A percentile compares a stretch with the other conserved stretches of the same genome.
Evolutionary conservation across 2,329 filamentous ascomycete species (phyloP).

Genomic region (Diplodia intermedia): DNA sequence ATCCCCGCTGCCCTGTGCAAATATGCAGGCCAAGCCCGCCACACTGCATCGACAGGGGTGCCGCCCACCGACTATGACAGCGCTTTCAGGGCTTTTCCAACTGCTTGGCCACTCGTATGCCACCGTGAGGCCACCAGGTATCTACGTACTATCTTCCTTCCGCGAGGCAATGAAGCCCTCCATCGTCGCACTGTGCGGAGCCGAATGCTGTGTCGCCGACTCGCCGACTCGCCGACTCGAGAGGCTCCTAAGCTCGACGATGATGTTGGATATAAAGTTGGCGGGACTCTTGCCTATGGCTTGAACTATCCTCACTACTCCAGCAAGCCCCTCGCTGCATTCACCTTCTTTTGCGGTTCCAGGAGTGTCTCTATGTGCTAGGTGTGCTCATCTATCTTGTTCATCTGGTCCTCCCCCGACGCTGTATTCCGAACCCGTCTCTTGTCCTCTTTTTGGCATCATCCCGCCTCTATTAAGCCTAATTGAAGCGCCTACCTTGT

Average conservation of each 20-base stretch:
- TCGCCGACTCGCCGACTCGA: constrained; percentile 8
- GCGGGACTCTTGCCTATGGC: neutral
- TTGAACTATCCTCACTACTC: neutral
- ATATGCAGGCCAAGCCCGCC: constrained; percentile 19
- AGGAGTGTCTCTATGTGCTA: neutral
- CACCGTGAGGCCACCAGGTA: neutral
- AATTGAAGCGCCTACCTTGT: neutral
- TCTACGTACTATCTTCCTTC: constrained; percentile 5
- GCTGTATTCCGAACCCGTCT: neutral
- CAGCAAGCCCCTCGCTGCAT: constrained; percentile 7
- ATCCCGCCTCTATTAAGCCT: neutral
- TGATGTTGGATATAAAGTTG: constrained; percentile 15
- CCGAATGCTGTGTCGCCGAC: constrained; percentile 22
- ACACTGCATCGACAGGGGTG: constrained; percentile 7
- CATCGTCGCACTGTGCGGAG: constrained; percentile 24
- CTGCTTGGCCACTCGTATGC: constrained; percentile 19
- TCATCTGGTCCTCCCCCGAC: neutral
- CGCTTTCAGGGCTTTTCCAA: neutral
- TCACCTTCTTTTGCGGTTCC: neutral
- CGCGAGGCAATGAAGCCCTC: neutral
- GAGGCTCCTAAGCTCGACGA: neutral
- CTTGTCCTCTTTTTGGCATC: neutral
- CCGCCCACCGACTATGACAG: neutral
- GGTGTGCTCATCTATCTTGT: constrained; percentile 2
- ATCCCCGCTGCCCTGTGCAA: constrained; percentile 15